Evolutionary conservation across 768 basidiomycete species (phyloP), one percentile per base, ranked within the genome.

Genomic region (Lentinula aciculospora): DNA sequence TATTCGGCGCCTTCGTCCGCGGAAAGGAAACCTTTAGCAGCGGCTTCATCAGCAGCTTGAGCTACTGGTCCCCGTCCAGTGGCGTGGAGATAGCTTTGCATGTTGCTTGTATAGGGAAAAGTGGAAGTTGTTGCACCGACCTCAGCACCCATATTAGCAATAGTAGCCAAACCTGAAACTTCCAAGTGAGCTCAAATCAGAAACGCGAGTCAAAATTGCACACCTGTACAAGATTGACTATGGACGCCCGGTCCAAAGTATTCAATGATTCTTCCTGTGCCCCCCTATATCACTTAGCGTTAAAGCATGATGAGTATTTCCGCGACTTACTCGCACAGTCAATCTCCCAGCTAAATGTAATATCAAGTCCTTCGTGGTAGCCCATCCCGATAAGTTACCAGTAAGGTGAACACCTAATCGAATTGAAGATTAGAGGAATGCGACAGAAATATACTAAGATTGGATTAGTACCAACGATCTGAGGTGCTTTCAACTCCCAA

Each of bases 91-190:
- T 98, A 99, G 34, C 83, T 78, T 31, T 85, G 81, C 96, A 98
- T 98, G 65, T 84, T 84, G 17, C 82, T 72, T 15, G 93, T 94
- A 73, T 98, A 99, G 4, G 96, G 95, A 81, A 99, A 99, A 5
- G 90, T 93, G 1, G 95, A 96, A 0, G 97, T 98, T 1, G 97
- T 99, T n/a, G 97, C 97, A 37, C 97, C 97, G n/a, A 98, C 95
- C 76, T 99, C 97, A 12, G 97, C 97, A 51, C 97, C 97, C 97
- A 98, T 99, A 72, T 99, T 98, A 44, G 92, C 89, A 56, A 99
- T 89, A 1, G 97, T 98, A 1, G 96, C 97, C 55, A 97, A 74
- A 56, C 92, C 90, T 89, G 50, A 10, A 37, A 21, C 17, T 17
- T 39, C 46, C 8, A n/a, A 10, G 40, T 0, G 32, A 42, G 42